Conservation (phyloP, 2,329 filamentous ascomycete species). For the Corynespora cassiicola region DNA sequence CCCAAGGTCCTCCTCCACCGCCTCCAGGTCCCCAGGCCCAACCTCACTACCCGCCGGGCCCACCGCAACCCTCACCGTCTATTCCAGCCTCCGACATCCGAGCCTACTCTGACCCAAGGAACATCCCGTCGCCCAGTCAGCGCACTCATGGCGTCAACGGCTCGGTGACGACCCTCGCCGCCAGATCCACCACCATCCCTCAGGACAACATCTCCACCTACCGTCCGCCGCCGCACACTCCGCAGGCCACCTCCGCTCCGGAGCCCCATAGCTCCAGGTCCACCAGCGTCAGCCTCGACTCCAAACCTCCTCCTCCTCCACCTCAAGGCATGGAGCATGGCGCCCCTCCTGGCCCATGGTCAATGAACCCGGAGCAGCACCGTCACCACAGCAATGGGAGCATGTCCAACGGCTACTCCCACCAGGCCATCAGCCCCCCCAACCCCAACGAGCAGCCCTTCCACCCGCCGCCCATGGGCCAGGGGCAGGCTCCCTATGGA, state of each 20-base stretch:
- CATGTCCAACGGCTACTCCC: constrained; percentile 39
- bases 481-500: constrained; percentile 36
- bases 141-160: constrained; percentile 43
- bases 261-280: constrained; percentile 32
- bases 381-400: constrained; percentile 39
- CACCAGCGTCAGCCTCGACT: constrained; percentile 32
- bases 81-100: constrained; percentile 41
- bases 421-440: constrained; percentile 35
- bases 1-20: constrained; percentile 27
- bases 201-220: constrained; percentile 43
- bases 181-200: constrained; percentile 28
- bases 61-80: constrained; percentile 38
- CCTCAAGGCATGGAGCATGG: constrained; percentile 43
- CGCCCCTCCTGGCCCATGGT: constrained; percentile 38
- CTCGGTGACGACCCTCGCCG: constrained; percentile 35
- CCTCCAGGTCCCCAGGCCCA: too few relatives aligned
- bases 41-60: constrained; percentile 28
- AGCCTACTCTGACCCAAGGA: constrained; percentile 39
- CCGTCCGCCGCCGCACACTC: constrained; percentile 34
- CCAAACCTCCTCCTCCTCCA: constrained; percentile 30
- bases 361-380: constrained; percentile 39
- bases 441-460: constrained; percentile 37
- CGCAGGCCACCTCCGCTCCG: constrained; percentile 30
- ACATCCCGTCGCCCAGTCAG: constrained; percentile 40
- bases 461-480: constrained; percentile 34